Evolutionary conservation across 2,329 filamentous ascomycete species (phyloP), one percentile per base, ranked within the genome.

Genomic region (Ophiostoma pallidulum): DNA sequence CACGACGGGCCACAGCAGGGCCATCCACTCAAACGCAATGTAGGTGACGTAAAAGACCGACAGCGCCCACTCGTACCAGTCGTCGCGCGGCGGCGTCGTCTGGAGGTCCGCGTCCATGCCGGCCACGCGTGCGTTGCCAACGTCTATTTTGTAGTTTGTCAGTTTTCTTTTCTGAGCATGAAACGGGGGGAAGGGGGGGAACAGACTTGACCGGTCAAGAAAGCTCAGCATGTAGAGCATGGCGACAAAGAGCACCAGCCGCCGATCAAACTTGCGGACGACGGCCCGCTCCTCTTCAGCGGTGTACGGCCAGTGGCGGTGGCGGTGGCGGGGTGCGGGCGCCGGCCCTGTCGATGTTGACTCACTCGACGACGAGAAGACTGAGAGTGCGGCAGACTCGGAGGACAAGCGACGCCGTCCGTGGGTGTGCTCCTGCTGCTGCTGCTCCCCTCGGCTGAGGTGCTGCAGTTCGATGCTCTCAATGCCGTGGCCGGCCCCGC

Each of bases 161-260:
- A 28, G 22, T n/a, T n/a, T n/a, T n/a, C n/a, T n/a, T n/a, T n/a
- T n/a, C n/a, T 36, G 28, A 38, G 13, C n/a, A 13, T 14, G 38
- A 8, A 4, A 29, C 32, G n/a, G 45, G 36, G 16, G 5, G 8
- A 39, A 20, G 45, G 36, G 36, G 22, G 8, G n/a, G 40, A 22
- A 22, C n/a, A 22, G 26, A 89, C 86, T 94, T 16, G 86, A 90
- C 55, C 89, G 75, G 63, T 95, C 89, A 54, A 95, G 66, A 61
- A 94, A 95, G 53, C 82, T 84, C 52, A 95, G 70, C 71, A 94
- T 76, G 61, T 92, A 96, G 12, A 95, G 72, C 50, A 91, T 62
- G 10, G 86, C 84, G 53, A 95, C 74, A 60, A 95, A 94, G 1
- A 86, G 62, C 6, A 94, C 86, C 45, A 96, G 73, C 54, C 75